Conservation (phyloP, 108 stramenopile species). For the Skeletonema tropicum region DNA sequence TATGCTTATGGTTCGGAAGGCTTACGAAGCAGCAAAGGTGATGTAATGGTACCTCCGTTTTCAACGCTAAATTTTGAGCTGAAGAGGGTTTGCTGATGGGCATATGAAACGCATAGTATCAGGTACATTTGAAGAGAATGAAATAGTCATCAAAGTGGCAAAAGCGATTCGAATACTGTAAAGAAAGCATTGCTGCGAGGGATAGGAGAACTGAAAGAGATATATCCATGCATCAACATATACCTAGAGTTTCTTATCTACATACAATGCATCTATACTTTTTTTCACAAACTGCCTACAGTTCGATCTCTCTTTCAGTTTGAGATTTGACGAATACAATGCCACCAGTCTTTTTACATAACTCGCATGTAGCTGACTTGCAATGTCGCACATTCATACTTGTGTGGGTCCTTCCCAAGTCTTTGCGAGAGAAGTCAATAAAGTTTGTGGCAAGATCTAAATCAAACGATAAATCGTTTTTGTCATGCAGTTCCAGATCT, state of each 20-base stretch:
- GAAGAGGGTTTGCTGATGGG: neutral
- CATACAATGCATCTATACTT: neutral
- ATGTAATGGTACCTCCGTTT: slow-evolving; percentile 68
- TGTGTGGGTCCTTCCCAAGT: slow-evolving; percentile 42
- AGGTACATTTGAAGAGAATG: too few species aligned
- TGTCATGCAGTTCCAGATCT: slow-evolving; percentile 8
- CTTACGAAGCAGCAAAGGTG: slow-evolving; percentile 51
- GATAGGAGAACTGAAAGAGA: neutral
- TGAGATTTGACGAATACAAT: slow-evolving; percentile 23
- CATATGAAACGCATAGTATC: too few species aligned
- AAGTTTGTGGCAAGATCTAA: slow-evolving; percentile 34
- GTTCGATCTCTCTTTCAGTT: neutral
- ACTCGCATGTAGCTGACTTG: slow-evolving; percentile 35
- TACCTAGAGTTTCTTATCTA: neutral
- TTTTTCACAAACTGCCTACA: neutral
- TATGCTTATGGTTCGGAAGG: slow-evolving; percentile 74
- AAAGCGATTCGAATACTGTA: too few species aligned
- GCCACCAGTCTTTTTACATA: slow-evolving; percentile 1
- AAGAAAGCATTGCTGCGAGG: too few species aligned
- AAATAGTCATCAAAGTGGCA: too few species aligned
- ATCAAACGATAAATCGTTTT: slow-evolving; percentile 42
- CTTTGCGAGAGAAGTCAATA: slow-evolving; percentile 32
- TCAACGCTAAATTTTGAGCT: slow-evolving; percentile 62
- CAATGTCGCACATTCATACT: slow-evolving; percentile 48
- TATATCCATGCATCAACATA: neutral